These are phyloP conservation scores for Agapanthus africanus DNA, from an alignment of 106 monocot genomes.

Conservation along the genomic window DNA sequence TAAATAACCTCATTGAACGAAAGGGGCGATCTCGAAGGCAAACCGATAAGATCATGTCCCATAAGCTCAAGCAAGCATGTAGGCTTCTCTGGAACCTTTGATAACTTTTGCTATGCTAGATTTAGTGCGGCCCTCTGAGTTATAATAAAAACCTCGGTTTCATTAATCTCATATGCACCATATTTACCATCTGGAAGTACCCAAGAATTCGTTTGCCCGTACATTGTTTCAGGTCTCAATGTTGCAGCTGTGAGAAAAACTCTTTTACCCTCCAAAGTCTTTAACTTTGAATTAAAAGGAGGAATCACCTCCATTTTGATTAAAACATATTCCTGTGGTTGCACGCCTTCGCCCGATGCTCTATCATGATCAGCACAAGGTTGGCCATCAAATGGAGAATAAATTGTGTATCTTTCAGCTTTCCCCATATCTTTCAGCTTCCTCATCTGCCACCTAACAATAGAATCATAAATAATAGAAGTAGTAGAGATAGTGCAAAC, in stretches of 20 bases:
- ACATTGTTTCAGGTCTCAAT: constrained; percentile 94
- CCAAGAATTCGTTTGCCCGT: constrained; percentile 95
- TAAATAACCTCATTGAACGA: constrained; percentile 72
- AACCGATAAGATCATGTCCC: constrained; percentile 79
- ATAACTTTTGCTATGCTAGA: constrained; percentile 75
- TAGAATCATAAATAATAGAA: constrained; percentile 81
- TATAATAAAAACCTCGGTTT: constrained; percentile 74
- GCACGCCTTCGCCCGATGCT: constrained; percentile 88
- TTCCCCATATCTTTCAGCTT: constrained; percentile 71
- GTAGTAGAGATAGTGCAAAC: no score
- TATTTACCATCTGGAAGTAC: constrained; percentile 87
- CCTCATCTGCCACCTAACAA: constrained; percentile 87
- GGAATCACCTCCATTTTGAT: constrained; percentile 83
- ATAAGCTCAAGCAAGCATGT: constrained; percentile 66
- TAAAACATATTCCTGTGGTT: constrained; percentile 79
- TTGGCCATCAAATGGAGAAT: constrained; percentile 84
- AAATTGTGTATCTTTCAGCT: constrained; percentile 74
- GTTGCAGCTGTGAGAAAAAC: constrained; percentile 85
- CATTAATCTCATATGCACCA: constrained; percentile 92
- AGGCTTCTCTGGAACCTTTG: constrained; percentile 59
- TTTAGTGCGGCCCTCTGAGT: constrained; percentile 75
- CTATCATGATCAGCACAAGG: constrained; percentile 97
- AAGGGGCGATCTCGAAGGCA: constrained; percentile 68
- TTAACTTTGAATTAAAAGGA: constrained; percentile 66
- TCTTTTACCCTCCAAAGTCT: constrained; percentile 63